Percentiles rank a stretch among this genome's conserved stretches.
Evolutionary conservation across 1,284 basidiomycete genomes (phyloP).

Genomic region (Moniliophthora roreri): DNA sequence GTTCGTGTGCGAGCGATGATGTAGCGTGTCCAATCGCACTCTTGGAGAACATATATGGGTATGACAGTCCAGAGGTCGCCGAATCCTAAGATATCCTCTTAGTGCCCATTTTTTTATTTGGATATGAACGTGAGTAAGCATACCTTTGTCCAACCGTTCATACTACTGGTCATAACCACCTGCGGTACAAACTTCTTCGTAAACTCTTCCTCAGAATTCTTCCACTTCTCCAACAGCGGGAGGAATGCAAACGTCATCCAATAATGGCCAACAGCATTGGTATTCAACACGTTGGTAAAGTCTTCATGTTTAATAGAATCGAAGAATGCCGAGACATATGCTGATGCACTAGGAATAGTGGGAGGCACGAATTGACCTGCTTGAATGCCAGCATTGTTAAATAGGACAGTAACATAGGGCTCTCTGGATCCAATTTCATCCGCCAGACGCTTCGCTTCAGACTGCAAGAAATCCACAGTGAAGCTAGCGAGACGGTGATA

Average conservation of each 20-base stretch:
- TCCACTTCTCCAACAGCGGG: conserved; percentile 50
- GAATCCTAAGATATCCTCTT: conserved; percentile 31
- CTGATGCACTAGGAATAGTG: conserved; percentile 31
- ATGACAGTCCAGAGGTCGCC: conserved; percentile 37
- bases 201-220: conserved; percentile 21
- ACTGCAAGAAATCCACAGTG: conserved; percentile 29
- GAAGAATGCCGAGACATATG: conserved; percentile 39
- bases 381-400: conserved; percentile 35
- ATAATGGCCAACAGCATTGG: conserved; percentile 48
- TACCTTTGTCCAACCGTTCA: conserved; percentile 56
- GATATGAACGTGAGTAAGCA: background rate
- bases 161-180: conserved; percentile 51
- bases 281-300: conserved; percentile 37
- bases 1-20: conserved; percentile 47
- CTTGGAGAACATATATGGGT: conserved; percentile 52
- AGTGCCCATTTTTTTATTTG: background rate
- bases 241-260: conserved; percentile 54
- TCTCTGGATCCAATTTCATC: conserved; percentile 39
- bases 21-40: conserved; percentile 51
- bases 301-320: conserved; percentile 37
- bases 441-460: conserved; percentile 45
- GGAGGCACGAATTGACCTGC: conserved; percentile 28
- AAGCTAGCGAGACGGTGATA: background rate
- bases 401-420: conserved; percentile 41
- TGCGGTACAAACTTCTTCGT: conserved; percentile 44